Percentiles rank a stretch among this genome's conserved stretches.
Conservation (phyloP, 192 early-diverging fungal species). For the Piromyces sp. region DNA sequence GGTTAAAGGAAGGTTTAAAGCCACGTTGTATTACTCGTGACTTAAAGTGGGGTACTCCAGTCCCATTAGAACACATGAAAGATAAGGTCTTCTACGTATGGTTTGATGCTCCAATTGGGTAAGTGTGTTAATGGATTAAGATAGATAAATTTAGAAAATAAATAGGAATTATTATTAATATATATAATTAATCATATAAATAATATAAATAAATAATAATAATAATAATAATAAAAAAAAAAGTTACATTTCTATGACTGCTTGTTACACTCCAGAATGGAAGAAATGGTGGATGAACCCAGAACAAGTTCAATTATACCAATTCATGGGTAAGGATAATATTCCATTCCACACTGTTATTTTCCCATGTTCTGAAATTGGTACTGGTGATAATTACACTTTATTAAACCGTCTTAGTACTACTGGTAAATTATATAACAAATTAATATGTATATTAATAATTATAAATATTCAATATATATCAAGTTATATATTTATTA, state of each 20-base stretch:
- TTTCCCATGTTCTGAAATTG: slow-evolving; percentile 79
- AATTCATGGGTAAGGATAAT: slow-evolving; percentile 99
- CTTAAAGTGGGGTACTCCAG: slow-evolving; percentile 93
- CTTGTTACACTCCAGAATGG: slow-evolving; percentile 85
- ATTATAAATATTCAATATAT: too few species aligned
- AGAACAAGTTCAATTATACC: slow-evolving; percentile 82
- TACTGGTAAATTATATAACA: slow-evolving; percentile 68
- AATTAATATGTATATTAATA: too few species aligned
- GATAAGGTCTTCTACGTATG: slow-evolving; percentile 98
- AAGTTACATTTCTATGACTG: slow-evolving; percentile 86
- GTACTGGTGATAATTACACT: slow-evolving; percentile 79
- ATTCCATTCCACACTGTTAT: slow-evolving; percentile 97
- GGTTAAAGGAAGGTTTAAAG: slow-evolving; percentile 84
- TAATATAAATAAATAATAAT: too few species aligned
- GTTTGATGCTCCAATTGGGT: slow-evolving; percentile 95
- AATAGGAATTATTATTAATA: background rate
- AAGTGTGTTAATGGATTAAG: too few species aligned
- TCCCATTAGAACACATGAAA: slow-evolving; percentile 66
- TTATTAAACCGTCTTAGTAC: slow-evolving; percentile 78
- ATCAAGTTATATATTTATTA: too few species aligned
- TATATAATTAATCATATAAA: too few species aligned
- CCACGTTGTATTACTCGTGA: slow-evolving; percentile 95
- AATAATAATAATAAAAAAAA: too few species aligned
- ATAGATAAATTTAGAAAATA: too few species aligned
- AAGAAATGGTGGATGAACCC: slow-evolving; percentile 99